Evolutionary conservation across 768 basidiomycete species (phyloP).

Genomic region (Suillus luteus): DNA sequence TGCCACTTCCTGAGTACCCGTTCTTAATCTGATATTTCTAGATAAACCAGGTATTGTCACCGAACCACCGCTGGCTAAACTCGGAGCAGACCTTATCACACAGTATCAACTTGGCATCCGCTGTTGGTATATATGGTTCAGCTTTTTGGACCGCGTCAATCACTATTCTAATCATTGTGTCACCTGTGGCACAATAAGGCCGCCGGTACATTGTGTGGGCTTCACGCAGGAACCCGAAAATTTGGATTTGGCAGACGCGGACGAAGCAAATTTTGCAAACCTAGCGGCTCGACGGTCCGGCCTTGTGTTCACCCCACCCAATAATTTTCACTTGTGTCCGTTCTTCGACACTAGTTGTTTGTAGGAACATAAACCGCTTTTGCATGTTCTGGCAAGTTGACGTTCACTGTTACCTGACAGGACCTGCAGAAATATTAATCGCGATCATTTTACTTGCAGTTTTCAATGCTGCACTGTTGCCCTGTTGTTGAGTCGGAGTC

Average conservation of each 20-base stretch:
- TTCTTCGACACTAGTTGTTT: too few species aligned
- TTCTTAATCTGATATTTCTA: neutral
- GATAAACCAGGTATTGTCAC: neutral
- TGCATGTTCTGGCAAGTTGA: too few species aligned
- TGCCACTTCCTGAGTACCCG: neutral
- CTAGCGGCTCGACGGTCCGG: too few species aligned
- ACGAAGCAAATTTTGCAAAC: too few species aligned
- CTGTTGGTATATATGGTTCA: neutral
- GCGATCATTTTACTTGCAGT: too few species aligned
- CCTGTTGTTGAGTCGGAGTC: too few species aligned
- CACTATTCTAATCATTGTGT: neutral
- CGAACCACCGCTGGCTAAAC: neutral
- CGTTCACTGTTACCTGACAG: too few species aligned
- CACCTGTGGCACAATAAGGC: neutral
- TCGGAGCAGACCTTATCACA: neutral
- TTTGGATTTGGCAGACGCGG: neutral
- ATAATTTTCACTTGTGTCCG: too few species aligned
- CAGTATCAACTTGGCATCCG: neutral
- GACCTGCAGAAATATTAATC: too few species aligned
- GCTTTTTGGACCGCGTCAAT: neutral
- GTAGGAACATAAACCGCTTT: too few species aligned
- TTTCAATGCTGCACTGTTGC: too few species aligned
- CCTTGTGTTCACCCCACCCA: too few species aligned
- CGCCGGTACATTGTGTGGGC: neutral
- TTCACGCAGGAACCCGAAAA: conserved; percentile 1